Conservation (phyloP, 2,329 filamentous ascomycete species). For the Waltergamsia citrina region DNA sequence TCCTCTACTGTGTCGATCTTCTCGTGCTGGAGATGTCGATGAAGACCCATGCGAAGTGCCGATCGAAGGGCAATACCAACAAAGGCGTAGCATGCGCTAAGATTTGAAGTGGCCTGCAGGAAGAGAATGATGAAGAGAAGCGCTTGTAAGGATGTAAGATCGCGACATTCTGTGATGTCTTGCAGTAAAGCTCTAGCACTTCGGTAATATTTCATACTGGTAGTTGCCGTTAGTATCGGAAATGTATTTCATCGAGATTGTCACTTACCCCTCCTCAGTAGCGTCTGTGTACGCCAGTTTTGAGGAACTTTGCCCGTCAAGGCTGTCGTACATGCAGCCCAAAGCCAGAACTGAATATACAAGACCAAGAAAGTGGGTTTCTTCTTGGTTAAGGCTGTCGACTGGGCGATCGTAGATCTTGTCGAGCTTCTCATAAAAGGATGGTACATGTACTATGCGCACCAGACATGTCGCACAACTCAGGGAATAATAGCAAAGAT, state of each 20-base stretch:
- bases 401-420: conserved; percentile 63
- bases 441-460: conserved; percentile 71
- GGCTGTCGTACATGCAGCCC: conserved; percentile 60
- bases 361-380: conserved; percentile 60
- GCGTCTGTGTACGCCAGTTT: conserved; percentile 37
- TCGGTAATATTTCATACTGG: conserved; percentile 66
- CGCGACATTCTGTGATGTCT: conserved; percentile 60
- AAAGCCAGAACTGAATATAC: conserved; percentile 63
- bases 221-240: conserved; percentile 4
- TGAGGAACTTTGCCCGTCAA: conserved; percentile 42
- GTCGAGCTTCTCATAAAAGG: conserved; percentile 70
- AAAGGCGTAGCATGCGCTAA: conserved; percentile 73
- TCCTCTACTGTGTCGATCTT: conserved; percentile 53
- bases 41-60: conserved; percentile 67
- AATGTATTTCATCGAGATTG: background rate
- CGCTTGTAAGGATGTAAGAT: conserved; percentile 64
- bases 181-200: conserved; percentile 55
- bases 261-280: conserved; percentile 46
- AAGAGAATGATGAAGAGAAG: conserved; percentile 75
- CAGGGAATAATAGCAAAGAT: conserved; percentile 45
- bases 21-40: conserved; percentile 60
- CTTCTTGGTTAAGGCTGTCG: conserved; percentile 52
- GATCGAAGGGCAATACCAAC: conserved; percentile 69
- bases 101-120: conserved; percentile 67
- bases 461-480: conserved; percentile 48